Evolutionary conservation across 1,139 yeast species (phyloP), one percentile per base, ranked within the genome.

Genomic region (Debaryomyces udenii): DNA sequence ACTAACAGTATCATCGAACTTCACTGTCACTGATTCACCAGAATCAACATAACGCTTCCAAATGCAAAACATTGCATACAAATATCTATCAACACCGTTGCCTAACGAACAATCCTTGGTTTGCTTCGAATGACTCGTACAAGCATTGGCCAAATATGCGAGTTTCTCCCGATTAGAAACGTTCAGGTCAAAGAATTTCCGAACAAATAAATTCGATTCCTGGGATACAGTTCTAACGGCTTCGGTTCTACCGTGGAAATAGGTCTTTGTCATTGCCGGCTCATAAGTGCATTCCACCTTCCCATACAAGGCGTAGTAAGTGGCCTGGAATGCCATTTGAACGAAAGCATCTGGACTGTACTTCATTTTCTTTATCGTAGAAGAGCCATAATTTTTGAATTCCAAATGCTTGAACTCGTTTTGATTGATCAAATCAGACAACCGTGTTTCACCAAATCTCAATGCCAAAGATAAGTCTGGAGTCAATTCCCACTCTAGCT

Each of bases 271-370:
- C 97, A 90, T 90, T 9, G 96, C 96, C 3, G 97, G 97, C 65
- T 90, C 97, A 62, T 90, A 90, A 10, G 96, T 88, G 52, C 95
- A 87, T 61, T 89, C 97, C 31, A 89, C 94, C 57, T 86, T 86
- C 35, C 97, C 97, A 59, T 90, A 90, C 39, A 90, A 74, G 0
- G 96, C 94, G 59, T 88, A 90, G 63, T 89, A 90, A 9, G 96
- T 89, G 3, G 94, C 89, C 63, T 90, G 97, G 72, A 89, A 89
- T 14, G 91, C 86, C 94, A 90, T 89, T 64, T 90, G 97, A 34
- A 86, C 86, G 64, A 86, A 90, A 0, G 97, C 97, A 70, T 90
- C 97, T 0, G 97, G 97, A 4, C 96, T 86, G 61, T 83, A 85
- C 51, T 89, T 91, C 83, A 88, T 83, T 48, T 81, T 80, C 58